Evolutionary conservation across 495 filamentous ascomycete species (phyloP).

Genomic region (Aspergillus asperescens): DNA sequence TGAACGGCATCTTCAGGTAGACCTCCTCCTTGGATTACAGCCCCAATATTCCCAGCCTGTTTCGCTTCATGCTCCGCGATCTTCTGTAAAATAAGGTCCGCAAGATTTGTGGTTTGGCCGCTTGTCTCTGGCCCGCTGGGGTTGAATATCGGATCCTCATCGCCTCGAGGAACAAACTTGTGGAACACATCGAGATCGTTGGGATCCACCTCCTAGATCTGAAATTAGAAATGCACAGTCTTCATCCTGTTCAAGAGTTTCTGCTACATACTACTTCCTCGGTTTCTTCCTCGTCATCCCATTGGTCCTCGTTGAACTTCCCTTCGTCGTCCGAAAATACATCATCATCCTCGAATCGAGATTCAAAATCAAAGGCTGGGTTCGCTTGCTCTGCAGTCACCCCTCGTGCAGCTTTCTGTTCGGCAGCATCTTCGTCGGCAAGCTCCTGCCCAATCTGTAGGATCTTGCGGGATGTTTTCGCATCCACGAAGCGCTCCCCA

Average conservation of each 20-base stretch:
- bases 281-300: conserved; percentile 63
- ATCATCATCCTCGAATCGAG: conserved; percentile 51
- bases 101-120: conserved; percentile 67
- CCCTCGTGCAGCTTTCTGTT: conserved; percentile 33
- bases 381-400: conserved; percentile 36
- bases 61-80: conserved; percentile 87
- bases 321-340: conserved; percentile 53
- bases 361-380: conserved; percentile 61
- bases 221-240: neutral
- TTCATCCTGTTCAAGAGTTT: neutral
- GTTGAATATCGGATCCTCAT: conserved; percentile 45
- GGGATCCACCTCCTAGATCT: conserved; percentile 70
- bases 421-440: conserved; percentile 65
- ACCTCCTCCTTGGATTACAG: conserved; percentile 44
- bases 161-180: conserved; percentile 67
- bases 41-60: conserved; percentile 37
- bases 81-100: conserved; percentile 87
- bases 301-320: conserved; percentile 51
- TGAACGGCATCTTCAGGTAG: conserved; percentile 73
- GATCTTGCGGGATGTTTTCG: conserved; percentile 81
- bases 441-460: conserved; percentile 79
- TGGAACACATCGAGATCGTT: conserved; percentile 85
- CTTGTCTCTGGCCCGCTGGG: conserved; percentile 43
- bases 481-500: conserved; percentile 69
- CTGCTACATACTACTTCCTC: conserved; percentile 57